Evolutionary conservation across 352 stramenopile genomes (phyloP).

Genomic region (Elongisporangium undulatum): DNA sequence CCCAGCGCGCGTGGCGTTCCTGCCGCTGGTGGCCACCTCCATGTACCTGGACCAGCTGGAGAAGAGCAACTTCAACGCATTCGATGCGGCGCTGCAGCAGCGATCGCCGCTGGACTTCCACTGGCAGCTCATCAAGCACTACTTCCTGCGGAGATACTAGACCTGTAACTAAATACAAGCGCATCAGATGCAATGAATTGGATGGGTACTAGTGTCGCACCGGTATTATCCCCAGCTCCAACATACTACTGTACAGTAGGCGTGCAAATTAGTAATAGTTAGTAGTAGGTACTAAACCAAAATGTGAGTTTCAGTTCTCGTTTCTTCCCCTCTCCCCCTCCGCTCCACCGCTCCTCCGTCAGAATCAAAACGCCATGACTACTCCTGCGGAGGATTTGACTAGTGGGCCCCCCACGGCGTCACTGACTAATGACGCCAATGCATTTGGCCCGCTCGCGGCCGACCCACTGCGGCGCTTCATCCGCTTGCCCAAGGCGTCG

Average conservation of each 20-base stretch:
- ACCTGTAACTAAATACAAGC: background rate
- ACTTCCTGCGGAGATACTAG: slow-evolving; percentile 79
- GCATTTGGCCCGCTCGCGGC: background rate
- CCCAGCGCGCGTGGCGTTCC: slow-evolving; percentile 52
- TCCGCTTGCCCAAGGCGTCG: background rate
- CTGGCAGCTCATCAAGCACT: slow-evolving; percentile 66
- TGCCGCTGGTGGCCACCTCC: slow-evolving; percentile 59
- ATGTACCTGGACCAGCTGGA: slow-evolving; percentile 70
- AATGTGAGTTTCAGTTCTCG: too few species aligned
- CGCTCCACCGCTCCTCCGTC: too few species aligned
- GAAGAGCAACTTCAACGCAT: slow-evolving; percentile 78
- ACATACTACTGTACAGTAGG: slow-evolving; percentile 5
- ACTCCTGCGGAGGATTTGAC: background rate
- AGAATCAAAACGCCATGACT: background rate
- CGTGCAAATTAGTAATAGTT: background rate
- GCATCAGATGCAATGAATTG: background rate
- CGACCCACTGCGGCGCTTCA: background rate
- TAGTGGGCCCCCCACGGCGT: background rate
- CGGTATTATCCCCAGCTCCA: too few species aligned
- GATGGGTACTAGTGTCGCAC: background rate
- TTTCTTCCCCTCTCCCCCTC: background rate
- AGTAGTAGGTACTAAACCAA: background rate
- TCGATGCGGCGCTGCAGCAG: slow-evolving; percentile 48
- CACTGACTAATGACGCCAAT: background rate
- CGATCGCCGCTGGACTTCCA: slow-evolving; percentile 59